A percentile compares a stretch with the other conserved stretches of the same genome.
Evolutionary conservation across 2,329 filamentous ascomycete species (phyloP).

Genomic region (Talaromyces sp.): DNA sequence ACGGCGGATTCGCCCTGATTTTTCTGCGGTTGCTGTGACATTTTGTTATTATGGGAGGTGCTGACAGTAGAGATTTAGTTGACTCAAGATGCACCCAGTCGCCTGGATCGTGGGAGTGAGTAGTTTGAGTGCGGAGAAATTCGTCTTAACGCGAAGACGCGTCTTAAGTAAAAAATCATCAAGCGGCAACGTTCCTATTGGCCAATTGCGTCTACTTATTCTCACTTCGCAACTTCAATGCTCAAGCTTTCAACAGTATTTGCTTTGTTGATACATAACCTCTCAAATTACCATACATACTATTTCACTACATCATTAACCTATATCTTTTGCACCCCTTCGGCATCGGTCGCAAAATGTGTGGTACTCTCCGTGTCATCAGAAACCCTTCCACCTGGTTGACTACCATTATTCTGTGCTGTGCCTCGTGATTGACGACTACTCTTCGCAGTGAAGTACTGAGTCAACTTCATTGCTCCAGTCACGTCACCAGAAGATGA

Average conservation of each 20-base stretch:
- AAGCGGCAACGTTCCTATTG: neutral
- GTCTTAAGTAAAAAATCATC: neutral
- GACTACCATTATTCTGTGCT: neutral
- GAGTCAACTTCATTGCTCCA: neutral
- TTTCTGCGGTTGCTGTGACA: neutral
- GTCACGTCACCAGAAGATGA: neutral
- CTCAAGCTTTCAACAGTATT: neutral
- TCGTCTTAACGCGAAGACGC: conserved; percentile 4
- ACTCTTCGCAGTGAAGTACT: neutral
- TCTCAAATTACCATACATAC: neutral
- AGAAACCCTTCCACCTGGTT: neutral
- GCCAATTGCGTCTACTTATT: neutral
- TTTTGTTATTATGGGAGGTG: neutral
- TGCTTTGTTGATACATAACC: neutral
- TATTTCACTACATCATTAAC: neutral
- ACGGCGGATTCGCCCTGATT: neutral
- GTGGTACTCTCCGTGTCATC: conserved; percentile 11
- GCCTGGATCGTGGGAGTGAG: neutral
- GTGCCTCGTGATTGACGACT: neutral
- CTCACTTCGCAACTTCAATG: neutral
- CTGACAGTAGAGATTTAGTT: no score
- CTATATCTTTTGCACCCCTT: neutral
- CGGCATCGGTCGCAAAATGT: conserved; percentile 11
- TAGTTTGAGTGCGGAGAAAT: neutral
- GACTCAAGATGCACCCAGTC: neutral